Base-by-base conservation (phyloP, 352 stramenopile genomes). In the Aphanomyces cochlioides region DNA sequence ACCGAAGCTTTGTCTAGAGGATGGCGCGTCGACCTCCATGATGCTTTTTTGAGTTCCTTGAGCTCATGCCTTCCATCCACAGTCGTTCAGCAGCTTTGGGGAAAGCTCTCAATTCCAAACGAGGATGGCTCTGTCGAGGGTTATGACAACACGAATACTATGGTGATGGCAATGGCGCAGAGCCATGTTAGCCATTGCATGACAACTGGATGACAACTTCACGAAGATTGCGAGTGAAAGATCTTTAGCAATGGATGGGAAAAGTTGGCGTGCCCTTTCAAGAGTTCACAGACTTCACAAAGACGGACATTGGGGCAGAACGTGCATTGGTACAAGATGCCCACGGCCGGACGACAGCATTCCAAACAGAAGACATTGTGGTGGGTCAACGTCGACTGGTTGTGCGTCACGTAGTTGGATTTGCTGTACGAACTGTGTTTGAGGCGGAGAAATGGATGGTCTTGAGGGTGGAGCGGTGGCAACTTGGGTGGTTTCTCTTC, bases 261-360 rank as follows among this genome's bases (percentile, higher is more conserved):
- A 7, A 70, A 70, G 5, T 70, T 38, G 1, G 45, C 64, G 36
- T 70, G 64, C n/a, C 63, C 63, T 19, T 41, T 47, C 12, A 37
- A 19, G 13, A 61, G 40, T 28, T 69, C 63, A 37, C 64, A 70
- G 8, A 1, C 10, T 45, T 70, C 64, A 43, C 64, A 70, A 8
- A 70, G 28, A 7, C 36, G 28, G 3, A 70, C 47, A 19, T 7
- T 6, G 7, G 54, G 64, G 40, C 64, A 70, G 13, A 45, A 34
- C 36, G 64, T 70, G 54, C 64, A 70, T 47, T 58, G 64, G 64
- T 70, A 63, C 64, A 70, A 61, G n/a, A 70, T 50, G 54, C 64
- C 64, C 10, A 70, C 64, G 39, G 61, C 48, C 0, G 45, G 45
- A n/a, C 1, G 2, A 28, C 36, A 13, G 54, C 64, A 70, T 17